A percentile compares a stretch with the other conserved stretches of the same genome.
phyloP scores from a whole-genome alignment of 768 basidiomycete species.

The Thelephora aurantiotincta region DNA sequence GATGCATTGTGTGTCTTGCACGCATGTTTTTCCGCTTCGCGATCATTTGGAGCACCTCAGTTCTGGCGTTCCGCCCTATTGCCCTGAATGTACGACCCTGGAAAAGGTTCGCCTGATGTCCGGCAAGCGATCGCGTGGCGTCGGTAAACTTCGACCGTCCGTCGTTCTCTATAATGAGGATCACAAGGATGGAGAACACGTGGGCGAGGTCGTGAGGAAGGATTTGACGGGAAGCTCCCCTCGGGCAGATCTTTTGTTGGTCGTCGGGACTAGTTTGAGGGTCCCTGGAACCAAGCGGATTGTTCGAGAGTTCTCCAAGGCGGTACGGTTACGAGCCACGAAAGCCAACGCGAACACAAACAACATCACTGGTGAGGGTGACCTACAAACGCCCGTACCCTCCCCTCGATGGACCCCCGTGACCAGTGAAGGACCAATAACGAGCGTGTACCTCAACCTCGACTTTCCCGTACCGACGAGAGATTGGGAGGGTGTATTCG shows the following conservation, averaged over 20 bases:
- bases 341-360: constrained; percentile 16
- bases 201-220: constrained; percentile 70
- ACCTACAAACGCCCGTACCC: constrained; percentile 28
- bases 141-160: constrained; percentile 72
- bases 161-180: constrained; percentile 86
- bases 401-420: constrained; percentile 26
- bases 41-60: constrained; percentile 45
- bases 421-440: constrained; percentile 31
- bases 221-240: constrained; percentile 59
- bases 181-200: constrained; percentile 77
- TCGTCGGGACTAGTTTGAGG: constrained; percentile 80
- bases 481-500: constrained; percentile 86
- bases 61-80: constrained; percentile 52
- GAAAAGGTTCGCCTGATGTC: constrained; percentile 56
- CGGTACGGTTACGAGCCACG: constrained; percentile 40
- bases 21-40: constrained; percentile 51
- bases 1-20: constrained; percentile 74
- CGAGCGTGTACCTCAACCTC: constrained; percentile 70
- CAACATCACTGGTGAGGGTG: constrained; percentile 13
- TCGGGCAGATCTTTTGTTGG: constrained; percentile 65
- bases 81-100: constrained; percentile 64
- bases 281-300: constrained; percentile 89
- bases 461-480: constrained; percentile 76
- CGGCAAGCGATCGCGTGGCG: constrained; percentile 66
- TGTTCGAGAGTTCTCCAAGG: constrained; percentile 78